Percentiles rank a stretch among this genome's conserved stretches.
Evolutionary conservation across 192 early-diverging fungal species (phyloP).

Genomic region (Backusella macrospora): DNA sequence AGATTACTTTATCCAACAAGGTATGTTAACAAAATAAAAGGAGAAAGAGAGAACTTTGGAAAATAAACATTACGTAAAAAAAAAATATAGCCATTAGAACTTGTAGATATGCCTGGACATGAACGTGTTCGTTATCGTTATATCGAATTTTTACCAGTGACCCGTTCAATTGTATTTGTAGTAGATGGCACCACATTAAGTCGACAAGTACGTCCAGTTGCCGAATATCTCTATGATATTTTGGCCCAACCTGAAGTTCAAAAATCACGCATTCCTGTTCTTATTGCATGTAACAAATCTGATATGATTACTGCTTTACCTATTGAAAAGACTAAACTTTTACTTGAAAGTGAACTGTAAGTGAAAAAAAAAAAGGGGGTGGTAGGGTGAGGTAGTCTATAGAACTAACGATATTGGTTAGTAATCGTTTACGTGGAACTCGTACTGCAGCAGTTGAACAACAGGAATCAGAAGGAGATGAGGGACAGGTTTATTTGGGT

Average conservation of each 20-base stretch:
- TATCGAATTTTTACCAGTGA: slow-evolving; percentile 66
- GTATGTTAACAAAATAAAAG: slow-evolving; percentile 24
- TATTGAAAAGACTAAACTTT: slow-evolving; percentile 61
- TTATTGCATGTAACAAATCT: slow-evolving; percentile 85
- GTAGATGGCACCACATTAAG: slow-evolving; percentile 70
- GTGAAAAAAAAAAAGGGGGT: neutral
- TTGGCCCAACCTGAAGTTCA: slow-evolving; percentile 65
- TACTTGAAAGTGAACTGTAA: slow-evolving; percentile 83
- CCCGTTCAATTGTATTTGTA: slow-evolving; percentile 76
- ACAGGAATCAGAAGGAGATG: slow-evolving; percentile 64
- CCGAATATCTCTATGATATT: slow-evolving; percentile 85
- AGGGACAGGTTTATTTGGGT: slow-evolving; percentile 71
- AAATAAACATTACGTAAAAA: neutral
- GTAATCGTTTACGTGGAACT: slow-evolving; percentile 66
- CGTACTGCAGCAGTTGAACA: slow-evolving; percentile 68
- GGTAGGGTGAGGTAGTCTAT: neutral
- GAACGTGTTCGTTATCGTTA: slow-evolving; percentile 77
- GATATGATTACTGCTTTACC: slow-evolving; percentile 75
- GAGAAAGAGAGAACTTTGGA: neutral
- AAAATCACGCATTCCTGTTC: slow-evolving; percentile 59
- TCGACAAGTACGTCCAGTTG: slow-evolving; percentile 56
- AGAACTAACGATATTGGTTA: slow-evolving; percentile 18
- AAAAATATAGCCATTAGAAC: slow-evolving; percentile 44
- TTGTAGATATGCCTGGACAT: slow-evolving; percentile 91
- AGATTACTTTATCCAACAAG: slow-evolving; percentile 48